A percentile compares a stretch with the other conserved stretches of the same genome.
Conservation (phyloP, 306 rosid genomes). For the Quillaja saponaria region DNA sequence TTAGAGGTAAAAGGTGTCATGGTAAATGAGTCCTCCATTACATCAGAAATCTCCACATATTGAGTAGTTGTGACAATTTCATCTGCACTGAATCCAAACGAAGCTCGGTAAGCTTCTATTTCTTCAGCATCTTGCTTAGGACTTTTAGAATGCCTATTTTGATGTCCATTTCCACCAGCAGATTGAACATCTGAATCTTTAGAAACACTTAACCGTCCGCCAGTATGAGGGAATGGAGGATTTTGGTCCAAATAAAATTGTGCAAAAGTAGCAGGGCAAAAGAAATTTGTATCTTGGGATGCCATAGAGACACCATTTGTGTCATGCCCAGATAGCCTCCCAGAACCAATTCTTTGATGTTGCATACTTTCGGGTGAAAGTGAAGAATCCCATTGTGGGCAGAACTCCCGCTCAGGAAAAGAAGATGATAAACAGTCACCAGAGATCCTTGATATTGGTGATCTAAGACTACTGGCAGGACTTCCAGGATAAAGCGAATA, state of each 20-base stretch:
- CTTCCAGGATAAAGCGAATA: constrained; percentile 94
- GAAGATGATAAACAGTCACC: constrained; percentile 78
- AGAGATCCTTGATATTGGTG: constrained; percentile 79
- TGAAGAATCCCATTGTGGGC: constrained; percentile 76
- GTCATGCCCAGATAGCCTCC: constrained; percentile 70
- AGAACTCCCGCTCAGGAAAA: constrained; percentile 74
- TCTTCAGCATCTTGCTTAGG: constrained; percentile 98
- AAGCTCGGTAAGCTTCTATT: constrained; percentile 96
- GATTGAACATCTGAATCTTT: constrained; percentile 91
- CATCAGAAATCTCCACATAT: constrained; percentile 94
- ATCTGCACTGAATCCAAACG: constrained; percentile 99
- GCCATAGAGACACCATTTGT: constrained; percentile 55
- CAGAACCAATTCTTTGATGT: constrained; percentile 68
- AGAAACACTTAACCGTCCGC: constrained; percentile 94
- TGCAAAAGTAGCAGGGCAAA: constrained; percentile 97
- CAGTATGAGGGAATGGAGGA: constrained; percentile 93
- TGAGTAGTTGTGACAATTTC: constrained; percentile 85
- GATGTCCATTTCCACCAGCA: constrained; percentile 76
- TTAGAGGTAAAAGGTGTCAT: constrained; percentile 74
- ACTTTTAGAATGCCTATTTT: constrained; percentile 69
- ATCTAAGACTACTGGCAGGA: constrained; percentile 76
- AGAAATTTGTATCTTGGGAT: constrained; percentile 89
- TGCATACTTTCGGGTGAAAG: constrained; percentile 69
- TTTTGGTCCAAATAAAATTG: constrained; percentile 90
- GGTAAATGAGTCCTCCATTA: constrained; percentile 87